These are phyloP conservation scores for Suhomyces sp. DNA, from an alignment of 805 yeast species.

Conservation along the genomic window DNA sequence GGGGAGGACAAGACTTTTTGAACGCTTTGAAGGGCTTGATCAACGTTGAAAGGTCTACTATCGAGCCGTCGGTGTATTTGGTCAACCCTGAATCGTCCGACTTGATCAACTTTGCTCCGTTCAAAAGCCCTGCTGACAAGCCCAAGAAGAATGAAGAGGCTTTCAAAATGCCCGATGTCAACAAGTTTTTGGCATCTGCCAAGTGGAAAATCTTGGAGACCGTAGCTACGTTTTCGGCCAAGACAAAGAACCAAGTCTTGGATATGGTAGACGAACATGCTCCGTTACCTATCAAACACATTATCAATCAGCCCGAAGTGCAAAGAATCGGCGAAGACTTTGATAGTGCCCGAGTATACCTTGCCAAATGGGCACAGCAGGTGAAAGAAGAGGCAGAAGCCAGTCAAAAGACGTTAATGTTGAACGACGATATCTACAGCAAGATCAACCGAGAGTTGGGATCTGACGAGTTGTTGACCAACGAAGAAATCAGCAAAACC, in stretches of 20 bases:
- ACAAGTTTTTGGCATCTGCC: constrained; percentile 58
- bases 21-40: constrained; percentile 51
- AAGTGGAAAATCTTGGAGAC: constrained; percentile 86
- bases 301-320: constrained; percentile 77
- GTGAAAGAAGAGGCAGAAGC: constrained; percentile 86
- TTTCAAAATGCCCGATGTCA: constrained; percentile 35
- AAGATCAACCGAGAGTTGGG: constrained; percentile 62
- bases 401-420: constrained; percentile 48
- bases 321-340: constrained; percentile 80
- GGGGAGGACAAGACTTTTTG: constrained; percentile 90
- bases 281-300: constrained; percentile 56
- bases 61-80: constrained; percentile 70
- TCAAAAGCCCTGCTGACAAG: constrained; percentile 12
- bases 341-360: constrained; percentile 85
- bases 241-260: constrained; percentile 51
- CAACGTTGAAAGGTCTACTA: constrained; percentile 61
- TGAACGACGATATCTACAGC: constrained; percentile 59
- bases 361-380: constrained; percentile 95
- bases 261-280: constrained; percentile 61
- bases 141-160: constrained; percentile 12
- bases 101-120: constrained; percentile 52
- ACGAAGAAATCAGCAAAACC: constrained; percentile 56
- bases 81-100: constrained; percentile 77
- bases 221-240: constrained; percentile 70
- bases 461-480: constrained; percentile 51